Conservation (phyloP, 2,329 filamentous ascomycete genomes). For the Calonectria naviculata region DNA sequence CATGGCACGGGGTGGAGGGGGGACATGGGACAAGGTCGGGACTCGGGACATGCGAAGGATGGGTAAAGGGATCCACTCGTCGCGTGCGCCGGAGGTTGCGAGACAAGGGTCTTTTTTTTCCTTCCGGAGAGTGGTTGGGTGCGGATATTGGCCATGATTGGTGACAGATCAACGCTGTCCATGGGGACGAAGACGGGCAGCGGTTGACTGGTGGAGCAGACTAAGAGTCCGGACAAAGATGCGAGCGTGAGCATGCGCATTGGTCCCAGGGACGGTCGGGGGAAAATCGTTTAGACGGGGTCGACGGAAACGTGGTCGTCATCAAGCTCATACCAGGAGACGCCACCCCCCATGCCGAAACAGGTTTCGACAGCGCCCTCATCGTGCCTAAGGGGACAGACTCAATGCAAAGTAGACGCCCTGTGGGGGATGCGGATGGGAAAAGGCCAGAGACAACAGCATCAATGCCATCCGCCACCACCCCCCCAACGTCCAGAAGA, state of each 20-base stretch:
- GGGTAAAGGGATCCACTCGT: constrained; percentile 33
- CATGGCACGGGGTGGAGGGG: no score
- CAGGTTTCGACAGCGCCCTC: constrained; percentile 14
- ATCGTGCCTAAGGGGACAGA: background rate
- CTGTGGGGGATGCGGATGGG: background rate
- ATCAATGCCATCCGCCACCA: background rate
- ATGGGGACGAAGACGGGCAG: constrained; percentile 12
- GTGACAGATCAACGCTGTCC: constrained; percentile 4
- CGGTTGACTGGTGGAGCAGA: background rate
- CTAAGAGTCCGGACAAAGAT: background rate
- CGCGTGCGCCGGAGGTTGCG: constrained; percentile 36
- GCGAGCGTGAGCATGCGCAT: background rate
- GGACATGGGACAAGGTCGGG: constrained; percentile 27
- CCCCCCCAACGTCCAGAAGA: background rate
- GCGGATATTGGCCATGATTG: constrained; percentile 9
- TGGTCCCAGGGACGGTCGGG: background rate
- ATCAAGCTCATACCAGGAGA: constrained; percentile 11
- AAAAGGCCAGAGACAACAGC: background rate
- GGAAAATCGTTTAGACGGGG: constrained; percentile 1
- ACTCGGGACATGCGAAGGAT: constrained; percentile 16
- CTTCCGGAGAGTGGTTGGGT: constrained; percentile 4
- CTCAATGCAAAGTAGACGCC: constrained; percentile 1
- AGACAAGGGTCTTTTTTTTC: constrained; percentile 26
- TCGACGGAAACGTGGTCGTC: background rate
- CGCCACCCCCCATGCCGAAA: constrained; percentile 15